phyloP scores from a whole-genome alignment of 2,329 filamentous ascomycete genomes.

The Madurella mycetomatis region DNA sequence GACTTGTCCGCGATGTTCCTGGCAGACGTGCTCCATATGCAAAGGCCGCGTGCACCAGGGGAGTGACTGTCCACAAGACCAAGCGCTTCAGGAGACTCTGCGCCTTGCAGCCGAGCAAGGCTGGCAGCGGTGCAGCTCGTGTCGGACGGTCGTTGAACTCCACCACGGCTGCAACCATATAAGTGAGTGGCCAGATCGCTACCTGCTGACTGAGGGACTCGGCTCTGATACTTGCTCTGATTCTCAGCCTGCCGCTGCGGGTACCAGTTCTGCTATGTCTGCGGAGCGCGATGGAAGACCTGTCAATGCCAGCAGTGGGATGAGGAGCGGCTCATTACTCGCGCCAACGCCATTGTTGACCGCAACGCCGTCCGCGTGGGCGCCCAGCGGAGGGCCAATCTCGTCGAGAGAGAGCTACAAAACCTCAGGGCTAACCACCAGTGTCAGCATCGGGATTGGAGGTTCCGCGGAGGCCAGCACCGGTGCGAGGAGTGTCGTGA shows the following conservation, averaged over 20 bases:
- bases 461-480: constrained; percentile 29
- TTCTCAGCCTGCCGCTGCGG: constrained; percentile 42
- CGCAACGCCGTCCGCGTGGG: constrained; percentile 14
- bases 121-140: constrained; percentile 50
- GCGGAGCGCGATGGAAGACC: constrained; percentile 39
- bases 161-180: constrained; percentile 53
- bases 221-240: neutral
- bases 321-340: constrained; percentile 32
- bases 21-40: constrained; percentile 47
- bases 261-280: constrained; percentile 47
- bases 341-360: constrained; percentile 33
- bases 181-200: constrained; percentile 38
- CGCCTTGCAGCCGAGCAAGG: constrained; percentile 37
- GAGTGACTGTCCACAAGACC: constrained; percentile 44
- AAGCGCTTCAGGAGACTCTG: constrained; percentile 36
- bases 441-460: constrained; percentile 38
- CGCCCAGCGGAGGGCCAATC: neutral
- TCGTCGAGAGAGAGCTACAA: constrained; percentile 23
- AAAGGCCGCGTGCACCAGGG: constrained; percentile 42
- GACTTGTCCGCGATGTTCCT: constrained; percentile 39
- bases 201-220: neutral
- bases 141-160: constrained; percentile 46
- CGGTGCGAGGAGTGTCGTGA: constrained; percentile 43
- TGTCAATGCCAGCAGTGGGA: constrained; percentile 39
- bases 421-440: constrained; percentile 37